These are phyloP conservation scores for Pestalotiopsis sp. DNA, from an alignment of 2,329 filamentous ascomycete genomes.

Conservation along the genomic window DNA sequence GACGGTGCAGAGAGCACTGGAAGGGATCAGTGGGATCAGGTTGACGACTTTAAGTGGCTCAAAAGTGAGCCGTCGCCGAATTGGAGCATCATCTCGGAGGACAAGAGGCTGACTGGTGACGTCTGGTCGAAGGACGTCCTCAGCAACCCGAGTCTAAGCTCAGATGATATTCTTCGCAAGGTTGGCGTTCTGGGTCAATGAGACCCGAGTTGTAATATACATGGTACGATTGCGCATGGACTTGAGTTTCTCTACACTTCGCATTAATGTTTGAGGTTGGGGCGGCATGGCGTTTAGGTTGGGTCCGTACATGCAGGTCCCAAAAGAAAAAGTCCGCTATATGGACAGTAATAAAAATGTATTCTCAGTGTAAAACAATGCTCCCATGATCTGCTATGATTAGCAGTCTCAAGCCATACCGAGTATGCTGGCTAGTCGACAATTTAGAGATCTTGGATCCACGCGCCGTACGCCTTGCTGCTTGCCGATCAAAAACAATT, in stretches of 20 bases:
- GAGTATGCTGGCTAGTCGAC: background rate
- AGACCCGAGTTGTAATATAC: background rate
- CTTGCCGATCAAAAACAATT: background rate
- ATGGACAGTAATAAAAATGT: background rate
- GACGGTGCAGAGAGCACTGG: constrained; percentile 30
- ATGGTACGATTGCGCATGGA: background rate
- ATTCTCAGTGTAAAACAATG: background rate
- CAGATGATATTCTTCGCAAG: constrained; percentile 66
- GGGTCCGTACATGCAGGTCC: constrained; percentile 11
- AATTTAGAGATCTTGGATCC: background rate
- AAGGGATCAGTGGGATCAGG: constrained; percentile 81
- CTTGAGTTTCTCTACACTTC: background rate
- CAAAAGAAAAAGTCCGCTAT: background rate
- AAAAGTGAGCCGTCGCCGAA: constrained; percentile 86
- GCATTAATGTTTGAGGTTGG: background rate
- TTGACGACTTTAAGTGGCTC: constrained; percentile 98
- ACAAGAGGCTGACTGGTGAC: constrained; percentile 59
- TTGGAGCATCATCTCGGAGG: constrained; percentile 72
- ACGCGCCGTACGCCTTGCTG: background rate
- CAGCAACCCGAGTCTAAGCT: constrained; percentile 62
- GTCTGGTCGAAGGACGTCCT: constrained; percentile 72
- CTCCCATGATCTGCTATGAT: background rate
- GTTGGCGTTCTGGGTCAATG: constrained; percentile 40
- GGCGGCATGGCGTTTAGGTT: background rate
- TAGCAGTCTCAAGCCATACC: background rate